phyloP scores from a whole-genome alignment of 140 eudicot species.

The Bidens hawaiensis region DNA sequence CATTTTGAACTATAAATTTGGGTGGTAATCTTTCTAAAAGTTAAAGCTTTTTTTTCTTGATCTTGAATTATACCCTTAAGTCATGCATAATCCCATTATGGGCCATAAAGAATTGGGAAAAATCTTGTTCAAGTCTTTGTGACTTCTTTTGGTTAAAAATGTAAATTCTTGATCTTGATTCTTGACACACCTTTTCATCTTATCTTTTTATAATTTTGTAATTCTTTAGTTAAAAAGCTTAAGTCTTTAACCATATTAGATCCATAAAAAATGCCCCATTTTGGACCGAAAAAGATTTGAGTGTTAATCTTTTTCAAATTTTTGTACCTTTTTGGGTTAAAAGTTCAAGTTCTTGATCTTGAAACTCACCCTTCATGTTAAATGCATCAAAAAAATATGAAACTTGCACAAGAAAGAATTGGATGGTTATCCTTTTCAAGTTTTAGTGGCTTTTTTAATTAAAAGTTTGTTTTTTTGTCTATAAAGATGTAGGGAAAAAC shows the following conservation, averaged over 20 bases:
- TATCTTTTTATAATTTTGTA: conserved; percentile 1
- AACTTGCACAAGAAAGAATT: conserved; percentile 2
- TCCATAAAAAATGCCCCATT: neutral
- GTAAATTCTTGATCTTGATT: conserved; percentile 11
- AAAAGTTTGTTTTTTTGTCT: conserved; percentile 1
- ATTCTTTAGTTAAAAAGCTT: neutral
- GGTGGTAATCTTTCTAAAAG: neutral
- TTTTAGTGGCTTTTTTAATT: conserved; percentile 8
- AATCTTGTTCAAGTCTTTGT: neutral
- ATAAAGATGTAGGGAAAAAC: conserved; percentile 86
- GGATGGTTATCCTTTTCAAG: neutral
- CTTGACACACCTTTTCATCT: conserved; percentile 7
- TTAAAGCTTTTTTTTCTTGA: neutral
- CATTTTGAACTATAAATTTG: neutral
- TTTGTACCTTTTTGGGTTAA: neutral
- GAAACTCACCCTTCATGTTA: conserved; percentile 5
- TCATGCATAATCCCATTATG: conserved; percentile 1
- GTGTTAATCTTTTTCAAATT: neutral
- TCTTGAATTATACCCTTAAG: neutral
- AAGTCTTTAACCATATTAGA: neutral
- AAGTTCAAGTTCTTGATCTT: conserved; percentile 8
- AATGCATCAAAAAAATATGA: neutral
- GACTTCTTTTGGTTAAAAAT: neutral
- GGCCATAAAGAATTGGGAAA: conserved; percentile 2
- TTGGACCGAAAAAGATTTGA: neutral